Evolutionary conservation across 192 early-diverging fungal species (phyloP), one percentile per base, ranked within the genome.

Genomic region (Backusella luteola): DNA sequence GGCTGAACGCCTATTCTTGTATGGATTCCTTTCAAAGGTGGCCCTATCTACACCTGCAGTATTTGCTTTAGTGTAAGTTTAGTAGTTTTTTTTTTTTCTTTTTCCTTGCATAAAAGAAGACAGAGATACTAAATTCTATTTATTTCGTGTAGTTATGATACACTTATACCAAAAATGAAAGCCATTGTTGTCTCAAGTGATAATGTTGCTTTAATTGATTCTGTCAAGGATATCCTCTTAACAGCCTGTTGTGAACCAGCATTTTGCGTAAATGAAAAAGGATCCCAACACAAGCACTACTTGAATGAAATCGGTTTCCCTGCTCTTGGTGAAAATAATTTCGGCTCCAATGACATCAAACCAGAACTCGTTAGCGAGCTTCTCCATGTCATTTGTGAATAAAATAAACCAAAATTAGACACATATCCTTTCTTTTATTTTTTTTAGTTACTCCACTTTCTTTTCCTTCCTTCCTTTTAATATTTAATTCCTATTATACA

Each of bases 11-110:
- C 46, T 89, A 34, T 94, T 90, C 67, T 82, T 95, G 14, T 95
- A 94, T 56, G 88, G 87, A 9, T 90, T 93, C 80, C 77, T 95
- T 38, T 87, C 92, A n/a, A 91, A 94, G 77, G 90, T 90, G 32
- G 89, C 94, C 0, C 69, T 81, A 14, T 80, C 87, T 8, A 84
- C 87, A 8, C 94, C 93, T 29, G 86, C 92, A 41, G 85, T 90
- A 19, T 91, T 95, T 77, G 77, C 85, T 8, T 76, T 93, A 36
- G 85, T 94, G 89, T 93, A 90, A 90, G 89, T 86, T 21, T 23
- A 32, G 29, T 70, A 39, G 11, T 17, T 4, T n/a, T 49, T n/a
- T 14, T 44, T 15, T 17, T 44, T 4, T 39, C 8, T 69, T 69
- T 69, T 69, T 26, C 41, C 80, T 73, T 42, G 42, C 38, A 70